Evolutionary conservation across 805 yeast genomes (phyloP), one percentile per base, ranked within the genome.

Genomic region (Kazachstania psychrophila): DNA sequence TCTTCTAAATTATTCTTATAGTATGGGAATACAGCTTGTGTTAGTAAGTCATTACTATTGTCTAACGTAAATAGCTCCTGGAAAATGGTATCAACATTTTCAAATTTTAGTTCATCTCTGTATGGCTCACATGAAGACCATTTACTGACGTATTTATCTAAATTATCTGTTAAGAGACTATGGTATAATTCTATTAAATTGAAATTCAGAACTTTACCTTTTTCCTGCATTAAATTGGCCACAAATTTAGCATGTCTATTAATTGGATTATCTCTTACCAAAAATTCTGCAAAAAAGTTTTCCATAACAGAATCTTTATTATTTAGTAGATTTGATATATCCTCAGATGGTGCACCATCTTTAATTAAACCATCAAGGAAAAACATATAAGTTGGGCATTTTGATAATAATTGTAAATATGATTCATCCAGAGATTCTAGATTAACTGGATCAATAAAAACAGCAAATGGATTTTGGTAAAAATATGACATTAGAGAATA

Each of bases 401-500:
- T 54, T 2, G 46, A 38, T 3, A 58, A 39, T 34, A 51, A 38
- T 15, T 48, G 39, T 10, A 54, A 41, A 40, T 58, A 57, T 9
- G 45, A 40, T n/a, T 52, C 57, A 29, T 51, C 46, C 6, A 57
- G 36, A 31, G 39, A 44, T 23, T 44, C 51, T n/a, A 52, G 45
- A 36, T 58, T 58, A 8, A 52, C 54, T 7, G 60, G 61, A 32
- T 58, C 63, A 36, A 58, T 56, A 38, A 58, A 58, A 6, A 57
- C 51, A 2, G 62, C 55, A 37, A 56, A 58, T 7, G 63, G 60
- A 35, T 54, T 57, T 26, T 52, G 53, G 37, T 46, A 58, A 35
- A 58, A 58, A 40, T 58, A 58, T 3, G 60, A 47, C 63, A 58
- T 58, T 23, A 58, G 33, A 2, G 60, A 43, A 40, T 50, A 58